These are phyloP conservation scores for Allantophomopsis lycopodina DNA, from an alignment of 2,329 filamentous ascomycete species.

Conservation along the genomic window DNA sequence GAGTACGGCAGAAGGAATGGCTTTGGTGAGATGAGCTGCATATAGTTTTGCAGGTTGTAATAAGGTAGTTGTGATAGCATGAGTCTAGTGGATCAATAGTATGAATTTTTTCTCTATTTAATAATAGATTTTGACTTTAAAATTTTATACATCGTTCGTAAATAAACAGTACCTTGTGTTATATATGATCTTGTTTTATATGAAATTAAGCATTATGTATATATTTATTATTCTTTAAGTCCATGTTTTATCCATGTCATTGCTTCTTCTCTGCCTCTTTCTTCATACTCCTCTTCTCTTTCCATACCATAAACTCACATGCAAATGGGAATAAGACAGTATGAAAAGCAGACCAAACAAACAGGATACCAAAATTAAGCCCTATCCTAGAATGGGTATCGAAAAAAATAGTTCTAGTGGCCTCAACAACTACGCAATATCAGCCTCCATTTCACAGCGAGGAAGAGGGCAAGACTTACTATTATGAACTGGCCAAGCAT, in stretches of 20 bases:
- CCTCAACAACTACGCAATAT: constrained; percentile 33
- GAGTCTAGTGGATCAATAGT: too few species aligned
- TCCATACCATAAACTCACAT: constrained; percentile 28
- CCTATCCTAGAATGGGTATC: constrained; percentile 42
- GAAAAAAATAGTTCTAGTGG: constrained; percentile 44
- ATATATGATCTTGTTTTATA: too few species aligned
- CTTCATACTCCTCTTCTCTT: constrained; percentile 12
- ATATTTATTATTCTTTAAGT: too few species aligned
- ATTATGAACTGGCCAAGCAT: constrained; percentile 49
- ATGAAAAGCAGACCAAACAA: constrained; percentile 41
- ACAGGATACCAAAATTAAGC: constrained; percentile 44
- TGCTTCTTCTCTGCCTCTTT: constrained; percentile 4
- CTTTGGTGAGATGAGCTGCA: too few species aligned
- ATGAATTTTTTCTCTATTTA: too few species aligned
- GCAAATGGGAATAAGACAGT: constrained; percentile 36
- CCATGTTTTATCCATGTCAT: not conserved
- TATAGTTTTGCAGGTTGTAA: too few species aligned
- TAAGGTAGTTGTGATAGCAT: too few species aligned
- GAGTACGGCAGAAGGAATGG: too few species aligned
- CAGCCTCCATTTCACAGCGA: not conserved
- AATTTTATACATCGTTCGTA: too few species aligned
- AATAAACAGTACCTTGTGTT: too few species aligned
- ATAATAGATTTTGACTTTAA: too few species aligned
- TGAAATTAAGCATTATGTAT: too few species aligned
- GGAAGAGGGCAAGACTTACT: constrained; percentile 19